These are phyloP conservation scores for Neonectria neomacrospora DNA, from an alignment of 2,329 filamentous ascomycete species.

Conservation along the genomic window DNA sequence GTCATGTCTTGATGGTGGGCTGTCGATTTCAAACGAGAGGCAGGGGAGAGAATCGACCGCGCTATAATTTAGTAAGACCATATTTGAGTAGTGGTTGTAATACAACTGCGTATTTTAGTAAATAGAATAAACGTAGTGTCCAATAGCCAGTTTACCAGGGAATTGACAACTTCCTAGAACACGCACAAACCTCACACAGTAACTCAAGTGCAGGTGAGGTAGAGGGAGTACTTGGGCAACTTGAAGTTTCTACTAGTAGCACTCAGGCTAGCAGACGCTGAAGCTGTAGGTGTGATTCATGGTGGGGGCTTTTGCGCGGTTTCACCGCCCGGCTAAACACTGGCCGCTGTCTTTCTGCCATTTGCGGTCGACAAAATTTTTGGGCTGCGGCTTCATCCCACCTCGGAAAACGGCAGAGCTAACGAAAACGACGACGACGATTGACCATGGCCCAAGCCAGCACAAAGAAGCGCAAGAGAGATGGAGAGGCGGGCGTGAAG, in stretches of 20 bases:
- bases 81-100: too few species aligned
- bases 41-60: too few species aligned
- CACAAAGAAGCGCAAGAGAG: slow-evolving; percentile 66
- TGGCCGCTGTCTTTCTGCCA: slow-evolving; percentile 43
- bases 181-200: neutral
- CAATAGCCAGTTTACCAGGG: neutral
- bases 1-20: too few species aligned
- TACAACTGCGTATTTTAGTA: too few species aligned
- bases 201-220: neutral
- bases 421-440: slow-evolving; percentile 19
- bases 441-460: slow-evolving; percentile 52
- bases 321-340: slow-evolving; percentile 45
- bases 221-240: neutral
- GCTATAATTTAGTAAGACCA: too few species aligned
- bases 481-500: slow-evolving; percentile 53
- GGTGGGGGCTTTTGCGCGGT: slow-evolving; percentile 13
- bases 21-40: too few species aligned
- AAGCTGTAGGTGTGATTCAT: slow-evolving; percentile 8
- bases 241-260: slow-evolving; percentile 3
- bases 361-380: slow-evolving; percentile 44
- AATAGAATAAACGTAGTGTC: neutral
- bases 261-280: slow-evolving; percentile 1
- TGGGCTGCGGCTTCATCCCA: slow-evolving; percentile 42
- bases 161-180: too few species aligned
- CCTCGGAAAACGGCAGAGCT: slow-evolving; percentile 29